Evolutionary conservation across 805 yeast genomes (phyloP).

Genomic region (Starmerella floricola): DNA sequence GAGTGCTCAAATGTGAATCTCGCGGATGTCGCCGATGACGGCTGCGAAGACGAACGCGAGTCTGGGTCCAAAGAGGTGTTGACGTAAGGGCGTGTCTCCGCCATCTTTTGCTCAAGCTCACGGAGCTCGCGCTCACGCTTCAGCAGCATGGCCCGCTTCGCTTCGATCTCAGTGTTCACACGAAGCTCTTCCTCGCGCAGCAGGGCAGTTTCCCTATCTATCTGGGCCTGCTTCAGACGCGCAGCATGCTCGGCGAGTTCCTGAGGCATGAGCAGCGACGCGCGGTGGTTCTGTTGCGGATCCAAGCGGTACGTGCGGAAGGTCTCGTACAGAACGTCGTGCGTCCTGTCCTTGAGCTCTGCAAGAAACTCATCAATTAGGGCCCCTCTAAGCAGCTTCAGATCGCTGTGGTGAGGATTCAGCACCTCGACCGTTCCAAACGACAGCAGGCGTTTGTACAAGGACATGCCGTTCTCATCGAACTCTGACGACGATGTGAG

Average conservation of each 20-base stretch:
- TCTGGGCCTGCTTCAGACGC: constrained; percentile 32
- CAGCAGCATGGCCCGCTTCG: constrained; percentile 28
- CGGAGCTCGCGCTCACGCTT: constrained; percentile 33
- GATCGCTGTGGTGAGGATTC: constrained; percentile 76
- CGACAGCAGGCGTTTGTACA: constrained; percentile 71
- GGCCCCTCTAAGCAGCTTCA: constrained; percentile 67
- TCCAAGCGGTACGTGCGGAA: constrained; percentile 33
- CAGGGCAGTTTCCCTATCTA: constrained; percentile 31
- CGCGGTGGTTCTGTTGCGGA: constrained; percentile 21
- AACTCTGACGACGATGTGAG: constrained; percentile 60
- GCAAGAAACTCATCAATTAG: constrained; percentile 71
- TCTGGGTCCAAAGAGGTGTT: background rate
- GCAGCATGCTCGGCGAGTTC: constrained; percentile 32
- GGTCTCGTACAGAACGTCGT: constrained; percentile 62
- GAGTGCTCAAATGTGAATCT: background rate
- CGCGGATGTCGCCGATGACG: constrained; percentile 1
- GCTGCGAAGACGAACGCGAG: background rate
- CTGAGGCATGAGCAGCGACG: constrained; percentile 29
- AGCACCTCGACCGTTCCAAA: constrained; percentile 87
- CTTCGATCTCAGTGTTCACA: constrained; percentile 32
- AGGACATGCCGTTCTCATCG: constrained; percentile 48
- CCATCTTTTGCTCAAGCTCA: constrained; percentile 27
- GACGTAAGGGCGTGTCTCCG: constrained; percentile 15
- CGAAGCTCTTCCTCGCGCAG: constrained; percentile 31
- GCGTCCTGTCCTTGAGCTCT: constrained; percentile 74